Evolutionary conservation across 2,329 filamentous ascomycete species (phyloP).

Genomic region (Microcyclosporella mali): DNA sequence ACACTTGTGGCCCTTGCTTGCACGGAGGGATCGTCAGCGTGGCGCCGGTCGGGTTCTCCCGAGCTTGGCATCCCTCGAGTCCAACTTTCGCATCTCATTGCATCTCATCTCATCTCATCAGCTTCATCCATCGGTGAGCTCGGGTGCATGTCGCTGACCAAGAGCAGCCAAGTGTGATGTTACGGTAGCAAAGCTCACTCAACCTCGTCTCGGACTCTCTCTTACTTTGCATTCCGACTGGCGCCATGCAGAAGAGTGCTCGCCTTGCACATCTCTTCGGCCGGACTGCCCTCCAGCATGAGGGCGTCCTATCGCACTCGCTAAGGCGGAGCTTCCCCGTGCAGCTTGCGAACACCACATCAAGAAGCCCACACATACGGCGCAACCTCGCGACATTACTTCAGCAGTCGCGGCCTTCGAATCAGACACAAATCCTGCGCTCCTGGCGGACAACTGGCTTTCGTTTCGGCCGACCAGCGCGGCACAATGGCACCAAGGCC

Average conservation of each 20-base stretch:
- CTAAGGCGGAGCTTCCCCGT: slow-evolving; percentile 8
- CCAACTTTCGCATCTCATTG: too few species aligned
- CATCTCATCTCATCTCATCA: background rate
- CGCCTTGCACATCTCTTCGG: slow-evolving; percentile 10
- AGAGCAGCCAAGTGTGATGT: too few species aligned
- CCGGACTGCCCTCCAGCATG: slow-evolving; percentile 10
- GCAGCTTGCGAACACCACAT: slow-evolving; percentile 5
- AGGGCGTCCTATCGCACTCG: slow-evolving; percentile 5
- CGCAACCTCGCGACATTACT: slow-evolving; percentile 10
- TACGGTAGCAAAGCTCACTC: too few species aligned
- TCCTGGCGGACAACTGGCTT: slow-evolving; percentile 16
- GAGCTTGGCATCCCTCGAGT: too few species aligned
- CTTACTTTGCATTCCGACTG: background rate
- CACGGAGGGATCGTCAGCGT: too few species aligned
- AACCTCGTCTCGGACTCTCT: too few species aligned
- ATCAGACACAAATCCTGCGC: slow-evolving; percentile 3
- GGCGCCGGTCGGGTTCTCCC: too few species aligned
- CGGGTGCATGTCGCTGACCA: background rate
- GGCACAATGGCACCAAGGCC: slow-evolving; percentile 33
- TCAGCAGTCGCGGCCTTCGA: background rate
- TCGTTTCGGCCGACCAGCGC: slow-evolving; percentile 22
- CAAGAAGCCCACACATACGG: slow-evolving; percentile 6
- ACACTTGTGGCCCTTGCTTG: too few species aligned
- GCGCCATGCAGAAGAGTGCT: slow-evolving; percentile 15
- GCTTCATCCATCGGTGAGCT: background rate